Base-by-base conservation (phyloP, 768 basidiomycete species). In the Lentinula lateritia region DNA sequence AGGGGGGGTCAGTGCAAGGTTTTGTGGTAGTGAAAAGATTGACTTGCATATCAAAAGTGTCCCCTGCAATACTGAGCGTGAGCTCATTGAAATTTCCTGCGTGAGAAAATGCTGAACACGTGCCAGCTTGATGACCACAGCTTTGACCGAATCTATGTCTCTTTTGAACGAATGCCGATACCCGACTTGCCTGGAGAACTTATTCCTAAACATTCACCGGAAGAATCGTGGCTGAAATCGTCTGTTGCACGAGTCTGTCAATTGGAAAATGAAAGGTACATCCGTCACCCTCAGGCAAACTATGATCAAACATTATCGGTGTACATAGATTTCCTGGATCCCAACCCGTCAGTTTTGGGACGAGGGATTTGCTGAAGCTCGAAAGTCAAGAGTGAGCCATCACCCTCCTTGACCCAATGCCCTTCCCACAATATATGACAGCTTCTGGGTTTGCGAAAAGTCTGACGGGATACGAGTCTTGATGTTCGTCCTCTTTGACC, bases 361-460 rank as follows among this genome's bases (percentile, higher is more conserved):
- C 74, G 10, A 77, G 73, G 53, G 90, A 93, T 69, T 71, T 98
- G 41, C 79, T 80, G 10, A 86, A 89, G 70, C 79, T 98, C 45
- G 93, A 96, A 74, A 76, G 75, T 16, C 84, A 89, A 77, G 93
- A 98, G 95, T 95, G 72, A 64, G 84, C 77, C 6, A 20, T 46
- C 23, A 46, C 6, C 63, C 1, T 52, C 52, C 35, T 46, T 3
- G 16, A 52, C 16, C 48, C 39, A 58, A 56, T 65, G 42, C 10
- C 20, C 42, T 53, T 63, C 59, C 53, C 52, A 52, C 36, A 28
- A 28, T 28, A 2, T 28, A 28, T 28, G 32, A 52, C 70, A 98
- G 95, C 71, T 99, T 91, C 74, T 99, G 96, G 96, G 97, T 99
- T 46, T 97, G 95, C 76, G 97, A 99, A 78, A 98, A 98, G 78